Base-by-base conservation (phyloP, 2,329 filamentous ascomycete genomes). In the Cladorrhinum sp. region DNA sequence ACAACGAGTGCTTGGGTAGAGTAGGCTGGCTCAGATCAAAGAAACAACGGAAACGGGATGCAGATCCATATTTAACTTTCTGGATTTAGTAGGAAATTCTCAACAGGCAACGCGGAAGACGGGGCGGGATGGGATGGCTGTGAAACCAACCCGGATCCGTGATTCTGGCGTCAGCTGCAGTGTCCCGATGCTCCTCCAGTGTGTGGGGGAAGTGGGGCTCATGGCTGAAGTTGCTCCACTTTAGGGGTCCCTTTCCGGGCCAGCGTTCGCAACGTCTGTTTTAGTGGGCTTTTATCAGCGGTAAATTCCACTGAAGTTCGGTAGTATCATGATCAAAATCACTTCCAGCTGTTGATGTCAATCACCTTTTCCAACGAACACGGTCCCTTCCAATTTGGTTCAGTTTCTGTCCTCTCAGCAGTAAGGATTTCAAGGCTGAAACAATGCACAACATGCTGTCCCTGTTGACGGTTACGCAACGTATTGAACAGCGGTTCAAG, bases 111-210 rank as follows among this genome's bases (percentile, higher is more conserved):
- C 22, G 20, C 18, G 45, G 3, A 49, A 18, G 45, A 22, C 45
- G 22, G 22, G 12, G 3, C 16, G 45, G 45, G 45, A 45, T 23
- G 22, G 23, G 53, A 56, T 49, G 38, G 53, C 52, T 54, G 60
- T 60, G 55, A 48, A 62, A 56, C 50, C 50, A 45, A 38, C 13
- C 25, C 32, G 55, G n/a, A 51, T 55, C 58, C 53, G 58, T 48
- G 50, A 57, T 61, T 27, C 51, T 50, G 54, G 50, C 18, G 57
- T 50, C 57, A 50, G 23, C 50, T 55, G 57, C 24, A 29, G 55
- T 25, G 53, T 60, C 41, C 63, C 45, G 57, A 51, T 61, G 48
- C 32, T 27, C 16, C 50, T 9, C 18, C 24, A 54, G 36, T 32
- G 24, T 32, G 24, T 20, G 38, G 53, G 38, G 41, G 18, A 50